phyloP scores from a whole-genome alignment of 2,329 filamentous ascomycete species.

The Trichoderma brevicompactum region DNA sequence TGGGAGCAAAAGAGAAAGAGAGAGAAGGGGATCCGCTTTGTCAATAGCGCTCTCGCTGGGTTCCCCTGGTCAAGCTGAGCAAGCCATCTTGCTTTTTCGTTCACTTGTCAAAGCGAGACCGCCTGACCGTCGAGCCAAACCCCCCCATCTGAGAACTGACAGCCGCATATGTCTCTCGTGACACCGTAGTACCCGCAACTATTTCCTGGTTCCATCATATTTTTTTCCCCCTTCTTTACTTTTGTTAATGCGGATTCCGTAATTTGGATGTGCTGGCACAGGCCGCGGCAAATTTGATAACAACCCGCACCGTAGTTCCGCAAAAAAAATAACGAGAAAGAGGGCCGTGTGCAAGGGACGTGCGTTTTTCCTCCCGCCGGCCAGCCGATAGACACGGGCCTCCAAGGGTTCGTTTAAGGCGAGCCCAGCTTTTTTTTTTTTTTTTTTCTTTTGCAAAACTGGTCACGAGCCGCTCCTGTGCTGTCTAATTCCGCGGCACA shows the following conservation, averaged over 20 bases:
- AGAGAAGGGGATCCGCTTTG: slow-evolving; percentile 18
- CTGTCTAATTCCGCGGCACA: not conserved
- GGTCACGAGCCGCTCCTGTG: slow-evolving; percentile 10
- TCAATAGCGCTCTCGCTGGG: slow-evolving; percentile 25
- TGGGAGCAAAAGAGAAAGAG: not conserved
- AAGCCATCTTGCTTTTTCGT: slow-evolving; percentile 10
- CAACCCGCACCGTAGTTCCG: not conserved
- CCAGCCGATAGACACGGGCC: not conserved
- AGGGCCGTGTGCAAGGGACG: not conserved
- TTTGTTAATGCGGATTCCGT: not conserved
- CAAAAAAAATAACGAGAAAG: not conserved
- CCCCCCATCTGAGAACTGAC: slow-evolving; percentile 16
- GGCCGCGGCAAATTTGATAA: not conserved
- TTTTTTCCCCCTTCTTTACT: not conserved
- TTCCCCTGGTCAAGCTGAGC: slow-evolving; percentile 26
- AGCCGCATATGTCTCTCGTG: slow-evolving; percentile 12
- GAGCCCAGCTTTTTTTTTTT: not conserved
- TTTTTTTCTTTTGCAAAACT: not conserved
- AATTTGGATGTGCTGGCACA: slow-evolving; percentile 5
- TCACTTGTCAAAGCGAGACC: slow-evolving; percentile 7
- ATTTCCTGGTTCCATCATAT: not conserved
- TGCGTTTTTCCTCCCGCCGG: not conserved
- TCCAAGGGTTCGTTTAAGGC: not conserved
- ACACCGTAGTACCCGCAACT: not conserved
- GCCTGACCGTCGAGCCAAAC: slow-evolving; percentile 21